Percentiles rank a stretch among this genome's conserved stretches.
These are phyloP conservation scores for Salvia splendens DNA, from an alignment of 257 asterid species.

Conservation along the genomic window DNA sequence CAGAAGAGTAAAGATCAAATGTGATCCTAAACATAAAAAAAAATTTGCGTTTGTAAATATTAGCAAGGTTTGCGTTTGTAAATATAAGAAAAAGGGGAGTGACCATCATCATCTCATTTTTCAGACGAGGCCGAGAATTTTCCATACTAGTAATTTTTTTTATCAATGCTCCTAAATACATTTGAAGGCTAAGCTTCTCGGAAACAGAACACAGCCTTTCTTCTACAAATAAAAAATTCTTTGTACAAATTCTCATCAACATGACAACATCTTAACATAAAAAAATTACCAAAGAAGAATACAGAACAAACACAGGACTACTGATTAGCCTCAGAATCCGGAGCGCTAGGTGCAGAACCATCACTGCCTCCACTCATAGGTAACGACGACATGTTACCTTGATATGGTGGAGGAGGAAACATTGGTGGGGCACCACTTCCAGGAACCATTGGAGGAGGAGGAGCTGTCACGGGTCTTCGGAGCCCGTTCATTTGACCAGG, in stretches of 20 bases:
- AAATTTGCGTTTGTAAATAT: too few species aligned
- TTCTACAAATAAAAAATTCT: slow-evolving; percentile 26
- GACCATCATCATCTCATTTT: too few species aligned
- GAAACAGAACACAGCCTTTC: slow-evolving; percentile 14
- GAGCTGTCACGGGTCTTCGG: slow-evolving; percentile 56
- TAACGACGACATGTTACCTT: slow-evolving; percentile 46
- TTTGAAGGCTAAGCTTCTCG: slow-evolving; percentile 24
- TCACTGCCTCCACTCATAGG: slow-evolving; percentile 53
- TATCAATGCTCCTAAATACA: slow-evolving; percentile 10
- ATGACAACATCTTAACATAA: slow-evolving; percentile 22
- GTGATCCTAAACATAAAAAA: too few species aligned
- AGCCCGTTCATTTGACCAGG: slow-evolving; percentile 73
- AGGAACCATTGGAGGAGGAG: slow-evolving; percentile 50
- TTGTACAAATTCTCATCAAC: slow-evolving; percentile 30
- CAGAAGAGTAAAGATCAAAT: too few species aligned
- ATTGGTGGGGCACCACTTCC: slow-evolving; percentile 53
- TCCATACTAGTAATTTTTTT: background rate
- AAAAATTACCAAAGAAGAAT: slow-evolving; percentile 21
- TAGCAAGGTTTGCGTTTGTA: too few species aligned
- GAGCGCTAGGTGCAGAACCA: slow-evolving; percentile 47
- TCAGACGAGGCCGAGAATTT: too few species aligned
- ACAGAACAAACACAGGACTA: slow-evolving; percentile 27
- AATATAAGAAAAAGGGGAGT: too few species aligned
- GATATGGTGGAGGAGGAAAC: slow-evolving; percentile 69
- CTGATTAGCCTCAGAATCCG: slow-evolving; percentile 49